Percentiles rank a stretch among this genome's conserved stretches.
These are phyloP conservation scores for Backusella macrospora DNA, from an alignment of 192 early-diverging fungal genomes.

Conservation along the genomic window DNA sequence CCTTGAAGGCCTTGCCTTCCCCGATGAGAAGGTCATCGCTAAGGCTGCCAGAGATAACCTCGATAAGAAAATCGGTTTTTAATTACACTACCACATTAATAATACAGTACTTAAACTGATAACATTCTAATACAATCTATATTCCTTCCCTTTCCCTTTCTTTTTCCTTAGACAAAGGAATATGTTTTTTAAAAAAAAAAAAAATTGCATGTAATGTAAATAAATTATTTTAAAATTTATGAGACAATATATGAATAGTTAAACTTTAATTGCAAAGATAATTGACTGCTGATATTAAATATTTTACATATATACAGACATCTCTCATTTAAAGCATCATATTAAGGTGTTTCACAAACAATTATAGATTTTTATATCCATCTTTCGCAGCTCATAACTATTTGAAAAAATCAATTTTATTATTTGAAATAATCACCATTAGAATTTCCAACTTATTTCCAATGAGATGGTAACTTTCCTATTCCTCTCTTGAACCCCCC, in stretches of 20 bases:
- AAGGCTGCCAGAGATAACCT: conserved; percentile 76
- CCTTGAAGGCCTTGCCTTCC: conserved; percentile 89
- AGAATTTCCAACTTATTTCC: too few species aligned
- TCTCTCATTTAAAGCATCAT: too few species aligned
- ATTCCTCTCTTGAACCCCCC: too few species aligned
- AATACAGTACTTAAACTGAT: neutral
- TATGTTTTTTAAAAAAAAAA: conserved; percentile 8
- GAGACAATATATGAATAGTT: neutral
- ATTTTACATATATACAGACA: too few species aligned
- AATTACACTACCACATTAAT: neutral
- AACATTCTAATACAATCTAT: conserved; percentile 13
- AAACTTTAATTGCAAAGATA: too few species aligned
- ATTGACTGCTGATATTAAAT: too few species aligned
- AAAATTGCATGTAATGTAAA: conserved; percentile 11
- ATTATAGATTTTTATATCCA: too few species aligned
- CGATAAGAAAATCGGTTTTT: conserved; percentile 41
- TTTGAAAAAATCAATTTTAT: too few species aligned
- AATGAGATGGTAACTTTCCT: too few species aligned
- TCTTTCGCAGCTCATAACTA: too few species aligned
- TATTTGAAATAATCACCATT: too few species aligned
- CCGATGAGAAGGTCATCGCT: conserved; percentile 80
- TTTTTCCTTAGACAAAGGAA: neutral
- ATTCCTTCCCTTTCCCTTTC: conserved; percentile 5
- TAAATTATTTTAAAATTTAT: conserved; percentile 12
- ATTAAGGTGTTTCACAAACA: too few species aligned